Evolutionary conservation across 2,329 filamentous ascomycete species (phyloP), one percentile per base, ranked within the genome.

Genomic region (Penicillium sp.): DNA sequence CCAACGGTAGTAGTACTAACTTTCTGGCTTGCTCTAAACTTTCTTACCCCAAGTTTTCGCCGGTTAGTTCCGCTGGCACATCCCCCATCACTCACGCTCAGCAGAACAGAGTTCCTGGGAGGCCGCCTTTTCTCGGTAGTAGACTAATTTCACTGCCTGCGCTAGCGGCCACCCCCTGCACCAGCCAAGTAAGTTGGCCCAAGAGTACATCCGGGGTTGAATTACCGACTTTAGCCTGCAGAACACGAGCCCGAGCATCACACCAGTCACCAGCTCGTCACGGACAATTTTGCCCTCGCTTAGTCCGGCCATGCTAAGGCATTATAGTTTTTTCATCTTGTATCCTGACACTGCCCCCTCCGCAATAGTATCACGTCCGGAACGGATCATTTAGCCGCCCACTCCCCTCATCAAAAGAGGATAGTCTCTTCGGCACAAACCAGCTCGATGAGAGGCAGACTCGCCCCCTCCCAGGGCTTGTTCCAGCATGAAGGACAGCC

Each of bases 221-320:
- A 54, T 57, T 62, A 41, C 62, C 55, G 47, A 54, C 20, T 45
- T 51, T 31, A 57, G 49, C 59, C 57, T 64, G 62, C 54, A 60
- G 57, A 57, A 62, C 20, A 25, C 37, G 54, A 20, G 15, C 22
- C 15, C 51, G n/a, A 42, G 49, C 50, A 52, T 34, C 41, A 17
- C 31, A 54, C 53, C 34, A 37, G 47, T 51, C 31, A 54, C 53
- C 34, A 37, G 47, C 54, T 57, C 52, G 53, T 47, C 57, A 63
- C 56, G 59, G 56, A 61, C 52, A 37, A 53, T 34, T n/a, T 31
- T 48, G 38, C 14, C 15, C 47, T 55, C 50, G 43, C 59, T 52
- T 45, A 37, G 45, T 56, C 37, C n/a, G 54, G 47, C 6, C 17
- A 22, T 34, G 8, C 31, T 15, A 10, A 10, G 31, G 31, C 31